Base-by-base conservation (phyloP, 2,329 filamentous ascomycete species). In the Xylaria hypoxylon region DNA sequence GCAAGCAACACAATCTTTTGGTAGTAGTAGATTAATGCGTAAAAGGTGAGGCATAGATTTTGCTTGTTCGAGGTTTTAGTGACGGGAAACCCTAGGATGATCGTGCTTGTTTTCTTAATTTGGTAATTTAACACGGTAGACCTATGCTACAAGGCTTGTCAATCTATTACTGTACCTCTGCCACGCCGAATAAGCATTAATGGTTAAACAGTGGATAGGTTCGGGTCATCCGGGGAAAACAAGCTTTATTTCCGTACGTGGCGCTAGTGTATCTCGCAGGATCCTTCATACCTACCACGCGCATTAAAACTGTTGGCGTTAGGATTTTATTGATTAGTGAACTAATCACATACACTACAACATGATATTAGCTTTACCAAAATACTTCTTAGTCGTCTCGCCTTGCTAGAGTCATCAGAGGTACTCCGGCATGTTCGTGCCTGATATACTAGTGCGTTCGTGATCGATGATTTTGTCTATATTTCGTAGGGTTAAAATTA, bases 181-280 rank as follows among this genome's bases (percentile, higher is more conserved):
- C 26, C 28, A 38, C 35, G 33, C 63, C 33, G n/a, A 62, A 58
- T 38, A 35, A 62, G 51, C 63, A 57, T 56, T 45, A 22, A 45
- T n/a, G 51, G 22, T 62, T 38, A 19, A 31, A 15, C 33, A 48
- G 42, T 50, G 50, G 42, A 47, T 35, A 35, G 15, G 28, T 33
- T 62, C 58, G 63, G 63, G 63, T 65, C 58, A 62, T 62, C 63
- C 63, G 62, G 56, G 52, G 58, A 44, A 45, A 47, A 28, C 56
- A 1, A 58, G 40, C 19, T 24, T 48, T 55, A 62, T 65, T 47
- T 65, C 58, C 62, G 62, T 24, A 44, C 33, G 28, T 11, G 17
- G 53, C 51, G 22, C 57, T 56, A 60, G 57, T 6, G 31, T 11
- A 19, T 38, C 35, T 38, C 11, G 22, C 2, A 26, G 5, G 33